Evolutionary conservation across 805 yeast genomes (phyloP).

Genomic region (Myxozyma neotropica): DNA sequence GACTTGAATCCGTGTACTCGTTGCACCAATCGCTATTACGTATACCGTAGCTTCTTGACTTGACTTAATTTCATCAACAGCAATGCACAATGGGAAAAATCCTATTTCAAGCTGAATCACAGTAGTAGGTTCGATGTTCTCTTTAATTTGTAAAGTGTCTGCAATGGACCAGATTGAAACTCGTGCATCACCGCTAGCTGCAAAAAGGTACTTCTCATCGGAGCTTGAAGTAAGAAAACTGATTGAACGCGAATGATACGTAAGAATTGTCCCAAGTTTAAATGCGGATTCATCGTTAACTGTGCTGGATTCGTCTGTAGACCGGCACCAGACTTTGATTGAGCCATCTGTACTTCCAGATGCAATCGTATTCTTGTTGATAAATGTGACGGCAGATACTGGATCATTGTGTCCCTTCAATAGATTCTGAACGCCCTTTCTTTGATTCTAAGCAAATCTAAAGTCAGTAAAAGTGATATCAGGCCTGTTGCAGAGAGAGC

Average conservation of each 20-base stretch:
- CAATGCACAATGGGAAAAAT: slow-evolving; percentile 53
- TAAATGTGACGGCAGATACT: slow-evolving; percentile 68
- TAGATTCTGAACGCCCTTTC: slow-evolving; percentile 55
- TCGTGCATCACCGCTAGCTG: slow-evolving; percentile 27
- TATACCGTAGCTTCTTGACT: slow-evolving; percentile 35
- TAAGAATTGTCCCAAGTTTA: background rate
- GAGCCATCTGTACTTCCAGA: slow-evolving; percentile 70
- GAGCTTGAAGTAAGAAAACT: slow-evolving; percentile 17
- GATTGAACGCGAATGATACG: slow-evolving; percentile 15
- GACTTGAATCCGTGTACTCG: slow-evolving; percentile 44
- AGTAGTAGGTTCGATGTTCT: slow-evolving; percentile 21
- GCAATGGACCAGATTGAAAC: slow-evolving; percentile 35
- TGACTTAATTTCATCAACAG: slow-evolving; percentile 41
- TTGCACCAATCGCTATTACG: slow-evolving; percentile 72
- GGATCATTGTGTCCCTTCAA: slow-evolving; percentile 63
- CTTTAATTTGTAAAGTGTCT: background rate
- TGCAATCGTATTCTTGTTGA: slow-evolving; percentile 50
- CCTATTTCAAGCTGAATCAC: slow-evolving; percentile 47
- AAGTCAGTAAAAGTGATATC: background rate
- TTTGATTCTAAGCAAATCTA: slow-evolving; percentile 20
- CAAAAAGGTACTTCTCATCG: slow-evolving; percentile 13
- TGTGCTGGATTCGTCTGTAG: background rate
- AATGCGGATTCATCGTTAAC: slow-evolving; percentile 25
- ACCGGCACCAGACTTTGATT: slow-evolving; percentile 59
- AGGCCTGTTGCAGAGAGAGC: background rate